Evolutionary conservation across 2,329 filamentous ascomycete species (phyloP).

Genomic region (Xylariaceae sp.): DNA sequence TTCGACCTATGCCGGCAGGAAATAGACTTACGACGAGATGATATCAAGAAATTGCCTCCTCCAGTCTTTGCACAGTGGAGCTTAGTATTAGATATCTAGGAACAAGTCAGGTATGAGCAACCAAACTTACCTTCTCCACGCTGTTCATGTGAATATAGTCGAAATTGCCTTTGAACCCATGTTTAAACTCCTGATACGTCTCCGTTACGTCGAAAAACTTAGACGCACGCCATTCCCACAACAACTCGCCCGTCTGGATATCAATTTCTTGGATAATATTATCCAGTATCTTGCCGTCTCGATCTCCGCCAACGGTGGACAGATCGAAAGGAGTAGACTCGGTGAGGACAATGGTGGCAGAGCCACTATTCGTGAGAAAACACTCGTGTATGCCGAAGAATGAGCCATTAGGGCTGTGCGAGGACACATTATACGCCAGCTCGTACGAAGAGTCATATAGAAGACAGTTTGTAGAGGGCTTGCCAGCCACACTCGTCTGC

Average conservation of each 20-base stretch:
- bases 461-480: slow-evolving; percentile 14
- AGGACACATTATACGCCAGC: slow-evolving; percentile 19
- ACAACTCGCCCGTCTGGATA: slow-evolving; percentile 14
- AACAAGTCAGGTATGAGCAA: too few species aligned
- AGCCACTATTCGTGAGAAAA: slow-evolving; percentile 21
- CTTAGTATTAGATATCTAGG: not conserved
- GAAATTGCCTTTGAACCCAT: not conserved
- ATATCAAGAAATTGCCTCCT: slow-evolving; percentile 22
- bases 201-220: slow-evolving; percentile 14
- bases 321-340: slow-evolving; percentile 18
- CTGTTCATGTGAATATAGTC: slow-evolving; percentile 22
- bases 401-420: not conserved
- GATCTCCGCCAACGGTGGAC: slow-evolving; percentile 11
- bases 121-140: slow-evolving; percentile 12
- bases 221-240: slow-evolving; percentile 20
- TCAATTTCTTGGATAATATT: slow-evolving; percentile 21
- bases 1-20: too few species aligned
- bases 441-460: slow-evolving; percentile 25
- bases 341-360: slow-evolving; percentile 23
- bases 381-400: slow-evolving; percentile 25
- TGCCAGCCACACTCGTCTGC: not conserved
- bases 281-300: slow-evolving; percentile 12
- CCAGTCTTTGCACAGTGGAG: slow-evolving; percentile 3
- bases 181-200: slow-evolving; percentile 11
- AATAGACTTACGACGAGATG: slow-evolving; percentile 4